A percentile compares a stretch with the other conserved stretches of the same genome.
phyloP scores from a whole-genome alignment of 1,284 basidiomycete genomes.

The Thelephora terrestris region DNA sequence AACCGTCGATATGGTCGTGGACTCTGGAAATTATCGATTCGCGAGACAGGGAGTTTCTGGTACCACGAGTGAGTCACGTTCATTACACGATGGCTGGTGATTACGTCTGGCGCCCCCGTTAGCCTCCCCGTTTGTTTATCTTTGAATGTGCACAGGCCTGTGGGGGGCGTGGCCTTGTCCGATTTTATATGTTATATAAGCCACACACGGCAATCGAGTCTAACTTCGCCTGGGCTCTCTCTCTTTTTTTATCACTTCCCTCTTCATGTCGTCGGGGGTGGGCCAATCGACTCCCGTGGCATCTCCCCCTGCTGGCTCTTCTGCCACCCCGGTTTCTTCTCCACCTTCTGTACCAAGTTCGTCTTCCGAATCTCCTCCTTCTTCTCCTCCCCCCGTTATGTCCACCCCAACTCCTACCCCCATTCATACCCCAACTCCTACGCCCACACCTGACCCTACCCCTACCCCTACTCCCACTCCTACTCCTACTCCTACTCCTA shows the following conservation, averaged over 20 bases:
- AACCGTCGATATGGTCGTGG: too few relatives aligned
- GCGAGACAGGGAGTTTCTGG: too few relatives aligned
- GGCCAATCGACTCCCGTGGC: background rate
- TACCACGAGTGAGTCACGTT: too few relatives aligned
- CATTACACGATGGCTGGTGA: too few relatives aligned
- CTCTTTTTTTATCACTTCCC: slow-evolving; percentile 1
- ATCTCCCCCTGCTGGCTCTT: slow-evolving; percentile 4
- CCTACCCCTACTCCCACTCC: slow-evolving; percentile 2
- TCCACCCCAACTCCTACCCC: slow-evolving; percentile 2
- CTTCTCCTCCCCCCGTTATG: slow-evolving; percentile 7
- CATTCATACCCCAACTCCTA: slow-evolving; percentile 1
- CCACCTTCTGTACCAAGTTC: slow-evolving; percentile 8
- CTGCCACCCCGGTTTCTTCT: slow-evolving; percentile 5
- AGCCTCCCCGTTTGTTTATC: too few relatives aligned
- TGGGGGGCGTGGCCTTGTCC: too few relatives aligned
- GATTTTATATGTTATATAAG: too few relatives aligned
- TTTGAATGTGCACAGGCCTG: too few relatives aligned
- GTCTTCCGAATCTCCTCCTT: slow-evolving; percentile 6
- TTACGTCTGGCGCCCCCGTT: too few relatives aligned
- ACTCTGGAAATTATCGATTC: too few relatives aligned
- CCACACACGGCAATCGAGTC: background rate
- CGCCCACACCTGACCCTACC: slow-evolving; percentile 2
- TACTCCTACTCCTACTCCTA: background rate
- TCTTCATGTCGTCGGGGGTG: slow-evolving; percentile 1
- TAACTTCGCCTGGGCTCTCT: background rate